Evolutionary conservation across 768 basidiomycete species (phyloP).

Genomic region (Kwoniella heveanensis): DNA sequence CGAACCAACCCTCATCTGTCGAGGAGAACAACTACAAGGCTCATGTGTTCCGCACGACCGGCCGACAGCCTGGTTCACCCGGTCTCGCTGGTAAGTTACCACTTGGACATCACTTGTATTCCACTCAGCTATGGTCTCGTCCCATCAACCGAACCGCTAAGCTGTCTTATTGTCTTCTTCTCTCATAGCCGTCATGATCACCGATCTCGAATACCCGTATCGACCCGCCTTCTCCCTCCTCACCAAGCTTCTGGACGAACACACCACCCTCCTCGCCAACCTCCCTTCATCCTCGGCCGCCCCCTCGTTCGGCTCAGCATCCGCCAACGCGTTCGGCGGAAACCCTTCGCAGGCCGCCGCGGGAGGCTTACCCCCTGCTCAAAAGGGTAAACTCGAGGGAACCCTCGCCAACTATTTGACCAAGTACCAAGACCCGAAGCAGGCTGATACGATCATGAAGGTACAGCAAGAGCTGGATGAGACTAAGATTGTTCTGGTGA

Average conservation of each 20-base stretch:
- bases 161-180: no score
- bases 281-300: constrained; percentile 47
- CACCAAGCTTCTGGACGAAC: constrained; percentile 90
- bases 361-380: constrained; percentile 75
- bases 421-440: constrained; percentile 95
- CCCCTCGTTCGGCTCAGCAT: constrained; percentile 40
- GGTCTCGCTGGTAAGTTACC: constrained; percentile 72
- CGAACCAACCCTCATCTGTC: constrained; percentile 87
- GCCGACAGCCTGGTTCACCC: constrained; percentile 62
- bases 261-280: constrained; percentile 68
- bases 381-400: constrained; percentile 55
- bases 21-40: constrained; percentile 92
- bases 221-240: constrained; percentile 94
- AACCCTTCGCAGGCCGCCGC: constrained; percentile 53
- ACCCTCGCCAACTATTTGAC: constrained; percentile 67
- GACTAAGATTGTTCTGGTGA: constrained; percentile 94
- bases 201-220: constrained; percentile 94
- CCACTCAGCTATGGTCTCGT: no score
- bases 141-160: no score
- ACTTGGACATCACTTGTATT: no score
- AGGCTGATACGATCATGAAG: constrained; percentile 97
- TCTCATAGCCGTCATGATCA: constrained; percentile 92
- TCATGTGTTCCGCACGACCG: constrained; percentile 87
- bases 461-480: constrained; percentile 98
- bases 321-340: constrained; percentile 40